Conservation (phyloP, 164 flowering plant species). For the Umbellularia californica region DNA sequence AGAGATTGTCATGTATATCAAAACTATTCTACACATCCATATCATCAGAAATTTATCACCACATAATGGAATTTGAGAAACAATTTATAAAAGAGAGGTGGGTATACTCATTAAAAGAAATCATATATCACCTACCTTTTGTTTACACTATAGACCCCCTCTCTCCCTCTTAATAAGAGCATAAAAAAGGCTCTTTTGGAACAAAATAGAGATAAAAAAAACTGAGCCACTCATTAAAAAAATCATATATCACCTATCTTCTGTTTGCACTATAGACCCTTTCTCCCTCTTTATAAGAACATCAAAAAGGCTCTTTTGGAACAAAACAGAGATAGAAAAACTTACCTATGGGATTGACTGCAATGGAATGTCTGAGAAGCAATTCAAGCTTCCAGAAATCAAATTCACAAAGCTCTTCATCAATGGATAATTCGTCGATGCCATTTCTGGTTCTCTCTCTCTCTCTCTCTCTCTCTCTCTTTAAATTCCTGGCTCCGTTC, state of each 20-base stretch:
- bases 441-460: conserved; percentile 49
- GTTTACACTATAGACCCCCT: too few species aligned
- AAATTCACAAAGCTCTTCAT: conserved; percentile 75
- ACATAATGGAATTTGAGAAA: too few species aligned
- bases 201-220: background rate
- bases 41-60: too few species aligned
- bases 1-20: too few species aligned
- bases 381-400: conserved; percentile 23
- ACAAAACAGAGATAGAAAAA: conserved; percentile 1
- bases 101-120: background rate
- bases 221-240: background rate
- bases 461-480: too few species aligned
- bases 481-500: too few species aligned
- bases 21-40: too few species aligned
- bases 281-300: too few species aligned
- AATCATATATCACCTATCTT: too few species aligned
- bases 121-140: too few species aligned
- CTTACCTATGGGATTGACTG: background rate
- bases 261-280: too few species aligned
- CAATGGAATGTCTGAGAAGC: conserved; percentile 2
- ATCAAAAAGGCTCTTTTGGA: background rate
- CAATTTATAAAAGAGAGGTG: background rate
- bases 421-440: conserved; percentile 68
- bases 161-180: too few species aligned
- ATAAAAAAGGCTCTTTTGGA: background rate